Conservation (phyloP, 2,329 filamentous ascomycete genomes). For the Xylogone sp. region DNA sequence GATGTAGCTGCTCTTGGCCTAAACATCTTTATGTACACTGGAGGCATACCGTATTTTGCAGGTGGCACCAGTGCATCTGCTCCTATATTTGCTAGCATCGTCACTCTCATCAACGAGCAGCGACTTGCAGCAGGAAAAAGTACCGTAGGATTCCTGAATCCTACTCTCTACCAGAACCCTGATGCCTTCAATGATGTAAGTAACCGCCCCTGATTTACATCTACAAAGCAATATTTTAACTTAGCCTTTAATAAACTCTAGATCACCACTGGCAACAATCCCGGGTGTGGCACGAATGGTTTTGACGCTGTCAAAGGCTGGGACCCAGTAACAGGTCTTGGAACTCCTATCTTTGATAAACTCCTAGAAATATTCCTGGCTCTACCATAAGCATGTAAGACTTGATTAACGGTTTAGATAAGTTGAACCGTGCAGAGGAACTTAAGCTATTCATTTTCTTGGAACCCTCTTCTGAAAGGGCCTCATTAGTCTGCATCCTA, state of each 20-base stretch:
- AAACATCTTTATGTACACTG: conserved; percentile 39
- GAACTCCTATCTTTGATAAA: conserved; percentile 49
- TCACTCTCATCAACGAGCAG: conserved; percentile 40
- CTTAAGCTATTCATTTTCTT: no score
- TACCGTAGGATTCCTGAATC: conserved; percentile 36
- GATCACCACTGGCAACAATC: conserved; percentile 26
- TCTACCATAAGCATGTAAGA: conserved; percentile 7
- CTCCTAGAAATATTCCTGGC: conserved; percentile 21
- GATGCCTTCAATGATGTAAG: conserved; percentile 24
- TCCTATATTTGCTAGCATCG: conserved; percentile 35
- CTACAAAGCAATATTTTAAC: no score
- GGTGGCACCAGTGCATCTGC: conserved; percentile 46
- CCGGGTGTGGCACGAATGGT: conserved; percentile 28
- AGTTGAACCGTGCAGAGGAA: no score
- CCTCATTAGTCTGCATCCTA: no score
- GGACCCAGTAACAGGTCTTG: conserved; percentile 34
- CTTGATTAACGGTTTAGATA: no score
- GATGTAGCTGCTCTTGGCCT: conserved; percentile 41
- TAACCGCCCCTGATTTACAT: no score
- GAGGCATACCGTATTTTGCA: conserved; percentile 39
- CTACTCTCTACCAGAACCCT: conserved; percentile 24
- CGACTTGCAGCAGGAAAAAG: conserved; percentile 29
- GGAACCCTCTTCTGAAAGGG: no score
- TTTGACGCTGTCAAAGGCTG: conserved; percentile 26
- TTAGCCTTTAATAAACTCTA: no score